Evolutionary conservation across 2,329 filamentous ascomycete genomes (phyloP), one percentile per base, ranked within the genome.

Genomic region (Plectosphaerella plurivora): DNA sequence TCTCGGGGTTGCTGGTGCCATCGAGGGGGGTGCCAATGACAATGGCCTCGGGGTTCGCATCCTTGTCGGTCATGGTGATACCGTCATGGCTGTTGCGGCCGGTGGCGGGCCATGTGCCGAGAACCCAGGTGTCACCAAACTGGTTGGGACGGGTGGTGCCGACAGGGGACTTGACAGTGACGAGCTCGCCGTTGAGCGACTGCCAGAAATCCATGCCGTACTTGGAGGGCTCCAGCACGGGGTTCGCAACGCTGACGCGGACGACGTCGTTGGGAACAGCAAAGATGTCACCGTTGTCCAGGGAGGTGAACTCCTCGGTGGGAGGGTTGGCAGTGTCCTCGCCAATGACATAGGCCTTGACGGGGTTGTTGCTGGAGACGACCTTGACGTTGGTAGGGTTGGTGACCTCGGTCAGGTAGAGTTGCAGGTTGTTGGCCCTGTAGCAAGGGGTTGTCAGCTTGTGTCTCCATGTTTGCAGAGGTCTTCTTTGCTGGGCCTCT

Each of bases 121-220:
- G 71, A 5, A 89, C 78, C 84, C 86, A 89, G 4, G 83, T 83
- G 59, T 90, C 86, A 22, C 85, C 84, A 61, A 77, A 88, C 51
- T 66, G 71, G 63, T 84, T 89, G 2, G 86, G 82, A 51, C 79
- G 80, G 49, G 76, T 74, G 45, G 88, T 67, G 44, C 81, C 82
- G 12, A 71, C 75, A 1, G 83, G 79, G 45, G 69, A 74, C 58
- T 74, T 74, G 46, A 89, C 70, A 1, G 81, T 87, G 14, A 90
- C 85, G 8, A 88, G 72, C 66, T 89, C 84, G 25, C 86, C 87
- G 51, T 73, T 74, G 53, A 89, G 68, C 56, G 79, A 84, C 74
- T 89, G 83, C 87, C 86, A 89, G 63, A 89, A 90, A 65, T 89
- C 87, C 28, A 89, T 71, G 3, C 86, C 87, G 61, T 84, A 89